These are phyloP conservation scores for Ensete glaucum DNA, from an alignment of 176 grass and related monocot species.

Conservation along the genomic window DNA sequence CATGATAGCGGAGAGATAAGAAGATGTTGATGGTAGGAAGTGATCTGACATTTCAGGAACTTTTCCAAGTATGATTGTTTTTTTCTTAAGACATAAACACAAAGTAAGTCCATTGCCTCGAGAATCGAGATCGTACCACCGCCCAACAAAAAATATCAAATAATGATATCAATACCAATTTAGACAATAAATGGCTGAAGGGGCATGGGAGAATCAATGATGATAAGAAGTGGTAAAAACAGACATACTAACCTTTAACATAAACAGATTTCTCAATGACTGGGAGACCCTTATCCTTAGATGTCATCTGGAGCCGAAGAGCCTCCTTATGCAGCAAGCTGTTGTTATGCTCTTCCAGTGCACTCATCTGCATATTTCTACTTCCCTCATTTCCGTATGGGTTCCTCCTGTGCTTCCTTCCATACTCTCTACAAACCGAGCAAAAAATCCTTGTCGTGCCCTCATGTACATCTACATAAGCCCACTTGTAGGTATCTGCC, in stretches of 20 bases:
- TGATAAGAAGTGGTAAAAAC: not conserved
- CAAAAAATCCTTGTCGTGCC: conserved; percentile 87
- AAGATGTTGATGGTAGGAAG: no score
- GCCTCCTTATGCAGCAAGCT: conserved; percentile 99
- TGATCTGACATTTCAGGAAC: no score
- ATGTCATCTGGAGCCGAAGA: conserved; percentile 62
- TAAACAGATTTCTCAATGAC: conserved; percentile 57
- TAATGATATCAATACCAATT: no score
- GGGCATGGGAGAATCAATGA: not conserved
- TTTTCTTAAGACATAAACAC: no score
- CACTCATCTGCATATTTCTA: conserved; percentile 99
- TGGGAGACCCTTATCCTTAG: conserved; percentile 67
- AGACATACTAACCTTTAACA: conserved; percentile 72
- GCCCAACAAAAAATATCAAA: no score
- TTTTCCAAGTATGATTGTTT: no score
- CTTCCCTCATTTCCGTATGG: conserved; percentile 99
- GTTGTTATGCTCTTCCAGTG: conserved; percentile 96
- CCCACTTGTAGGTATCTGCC: conserved; percentile 97
- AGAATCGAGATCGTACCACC: no score
- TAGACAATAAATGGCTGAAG: no score
- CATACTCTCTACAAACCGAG: conserved; percentile 91
- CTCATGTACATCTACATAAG: conserved; percentile 77
- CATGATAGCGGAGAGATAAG: no score
- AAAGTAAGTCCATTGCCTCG: no score
- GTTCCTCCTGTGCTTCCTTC: conserved; percentile 89